These are phyloP conservation scores for Dendrobium officinale DNA, from an alignment of 106 monocot genomes.

Conservation along the genomic window DNA sequence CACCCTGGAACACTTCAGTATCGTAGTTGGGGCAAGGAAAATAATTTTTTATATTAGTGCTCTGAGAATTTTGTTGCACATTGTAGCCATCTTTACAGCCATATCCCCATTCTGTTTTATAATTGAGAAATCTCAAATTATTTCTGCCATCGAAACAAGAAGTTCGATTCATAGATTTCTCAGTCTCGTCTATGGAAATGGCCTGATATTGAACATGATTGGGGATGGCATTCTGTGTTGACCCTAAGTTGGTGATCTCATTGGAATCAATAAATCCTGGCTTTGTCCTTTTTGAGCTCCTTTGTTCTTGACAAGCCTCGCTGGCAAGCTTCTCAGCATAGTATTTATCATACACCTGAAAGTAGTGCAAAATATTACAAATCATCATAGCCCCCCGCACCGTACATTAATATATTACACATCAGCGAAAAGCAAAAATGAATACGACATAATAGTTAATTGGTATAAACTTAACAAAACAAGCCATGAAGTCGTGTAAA, in stretches of 20 bases:
- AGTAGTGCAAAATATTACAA: background rate
- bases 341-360: conserved; percentile 14
- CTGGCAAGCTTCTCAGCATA: background rate
- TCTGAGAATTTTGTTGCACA: background rate
- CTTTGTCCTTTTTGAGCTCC: conserved; percentile 3
- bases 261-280: conserved; percentile 4
- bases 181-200: background rate
- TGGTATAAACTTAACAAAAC: background rate
- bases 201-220: conserved; percentile 1
- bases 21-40: background rate
- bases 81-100: background rate
- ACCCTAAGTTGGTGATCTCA: background rate
- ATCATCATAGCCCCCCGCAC: background rate
- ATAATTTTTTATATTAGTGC: background rate
- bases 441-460: background rate
- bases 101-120: background rate
- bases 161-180: conserved; percentile 11
- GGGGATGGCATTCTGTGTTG: background rate
- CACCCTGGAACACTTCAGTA: background rate
- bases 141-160: conserved; percentile 7
- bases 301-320: background rate
- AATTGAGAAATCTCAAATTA: conserved; percentile 5
- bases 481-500: background rate
- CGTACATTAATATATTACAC: background rate
- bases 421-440: background rate